phyloP scores from a whole-genome alignment of 306 rosid species.

The Quercus mongolica region DNA sequence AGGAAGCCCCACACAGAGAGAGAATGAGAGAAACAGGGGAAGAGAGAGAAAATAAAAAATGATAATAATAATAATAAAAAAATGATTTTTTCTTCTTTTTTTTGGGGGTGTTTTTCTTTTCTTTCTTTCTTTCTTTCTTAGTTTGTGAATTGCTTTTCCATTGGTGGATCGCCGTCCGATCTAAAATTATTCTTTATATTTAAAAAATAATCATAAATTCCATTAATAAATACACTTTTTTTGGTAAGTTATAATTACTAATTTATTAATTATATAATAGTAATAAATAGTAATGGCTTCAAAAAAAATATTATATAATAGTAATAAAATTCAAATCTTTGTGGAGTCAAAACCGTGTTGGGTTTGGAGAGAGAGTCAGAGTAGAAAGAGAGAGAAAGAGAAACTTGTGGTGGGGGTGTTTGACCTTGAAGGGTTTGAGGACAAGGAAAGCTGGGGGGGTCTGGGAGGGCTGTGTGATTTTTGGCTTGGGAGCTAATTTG shows the following conservation, averaged over 20 bases:
- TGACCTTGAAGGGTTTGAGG: conserved; percentile 40
- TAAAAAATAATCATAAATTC: conserved; percentile 13
- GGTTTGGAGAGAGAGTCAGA: conserved; percentile 26
- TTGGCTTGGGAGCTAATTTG: conserved; percentile 28
- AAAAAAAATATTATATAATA: neutral
- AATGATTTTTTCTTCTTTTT: neutral
- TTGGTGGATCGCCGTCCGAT: conserved; percentile 48
- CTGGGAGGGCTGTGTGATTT: conserved; percentile 4
- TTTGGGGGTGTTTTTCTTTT: neutral
- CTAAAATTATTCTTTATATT: conserved; percentile 46
- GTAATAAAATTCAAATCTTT: neutral
- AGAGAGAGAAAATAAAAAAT: conserved; percentile 11
- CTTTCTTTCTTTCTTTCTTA: conserved; percentile 6
- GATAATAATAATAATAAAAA: neutral
- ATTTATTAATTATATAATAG: neutral
- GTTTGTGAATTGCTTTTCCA: conserved; percentile 33
- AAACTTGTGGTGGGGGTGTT: conserved; percentile 36
- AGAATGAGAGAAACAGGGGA: conserved; percentile 1
- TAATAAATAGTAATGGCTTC: too few species aligned
- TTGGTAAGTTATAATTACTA: neutral
- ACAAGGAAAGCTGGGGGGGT: neutral
- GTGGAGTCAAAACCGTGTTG: conserved; percentile 58
- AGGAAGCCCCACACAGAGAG: neutral
- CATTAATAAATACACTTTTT: neutral
- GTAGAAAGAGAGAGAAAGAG: conserved; percentile 30